Conservation (phyloP, 2,329 filamentous ascomycete genomes). For the Tricladium varicosporioides region DNA sequence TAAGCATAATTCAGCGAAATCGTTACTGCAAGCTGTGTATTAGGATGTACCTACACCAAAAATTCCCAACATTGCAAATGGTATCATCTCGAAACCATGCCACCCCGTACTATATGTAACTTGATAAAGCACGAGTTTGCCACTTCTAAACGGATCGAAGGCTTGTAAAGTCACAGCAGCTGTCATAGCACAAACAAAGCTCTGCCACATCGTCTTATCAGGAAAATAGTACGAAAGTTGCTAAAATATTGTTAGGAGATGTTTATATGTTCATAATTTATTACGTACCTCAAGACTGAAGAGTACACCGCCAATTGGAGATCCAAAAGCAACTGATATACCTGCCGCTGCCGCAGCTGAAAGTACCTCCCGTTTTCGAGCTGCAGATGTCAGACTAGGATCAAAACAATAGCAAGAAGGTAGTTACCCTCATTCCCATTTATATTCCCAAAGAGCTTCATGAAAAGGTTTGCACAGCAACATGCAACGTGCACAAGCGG, state of each 20-base stretch:
- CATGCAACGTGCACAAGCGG: conserved; percentile 95
- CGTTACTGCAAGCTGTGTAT: not conserved
- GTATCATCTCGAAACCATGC: conserved; percentile 92
- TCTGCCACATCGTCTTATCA: conserved; percentile 99
- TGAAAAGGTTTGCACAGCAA: conserved; percentile 91
- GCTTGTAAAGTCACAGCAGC: conserved; percentile 90
- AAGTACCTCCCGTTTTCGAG: conserved; percentile 87
- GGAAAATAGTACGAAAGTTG: conserved; percentile 97
- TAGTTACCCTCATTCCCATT: conserved; percentile 77
- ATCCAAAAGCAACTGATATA: conserved; percentile 59
- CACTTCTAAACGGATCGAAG: conserved; percentile 90
- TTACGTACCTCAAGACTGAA: conserved; percentile 80
- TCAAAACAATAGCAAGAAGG: conserved; percentile 12
- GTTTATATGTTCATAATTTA: not conserved
- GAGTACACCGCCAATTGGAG: conserved; percentile 82
- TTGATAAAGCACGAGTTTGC: conserved; percentile 93
- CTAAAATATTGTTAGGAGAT: conserved; percentile 39
- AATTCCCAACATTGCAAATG: conserved; percentile 82
- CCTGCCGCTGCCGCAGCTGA: conserved; percentile 79
- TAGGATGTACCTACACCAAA: conserved; percentile 55
- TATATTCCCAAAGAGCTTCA: conserved; percentile 80
- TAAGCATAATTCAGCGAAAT: conserved; percentile 30
- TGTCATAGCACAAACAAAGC: conserved; percentile 99
- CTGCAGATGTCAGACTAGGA: conserved; percentile 43
- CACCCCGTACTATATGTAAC: conserved; percentile 89